Percentiles rank a stretch among this genome's conserved stretches.
Conservation (phyloP, 371 early-diverging fungal species). For the Mucor piriformis region DNA sequence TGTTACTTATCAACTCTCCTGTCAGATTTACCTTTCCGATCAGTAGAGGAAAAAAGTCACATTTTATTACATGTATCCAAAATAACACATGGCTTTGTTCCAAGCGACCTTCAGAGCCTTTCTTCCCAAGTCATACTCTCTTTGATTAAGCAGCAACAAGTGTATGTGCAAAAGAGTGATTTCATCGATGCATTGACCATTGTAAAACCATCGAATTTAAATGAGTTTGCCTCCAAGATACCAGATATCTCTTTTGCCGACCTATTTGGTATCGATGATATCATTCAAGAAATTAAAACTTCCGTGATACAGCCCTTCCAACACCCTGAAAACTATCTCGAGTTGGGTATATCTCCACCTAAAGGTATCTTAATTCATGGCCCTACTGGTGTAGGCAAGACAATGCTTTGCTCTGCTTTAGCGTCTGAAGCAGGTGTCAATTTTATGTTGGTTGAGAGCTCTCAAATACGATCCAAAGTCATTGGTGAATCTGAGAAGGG, state of each 20-base stretch:
- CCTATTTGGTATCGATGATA: constrained; percentile 67
- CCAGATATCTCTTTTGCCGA: constrained; percentile 65
- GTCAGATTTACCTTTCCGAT: constrained; percentile 59
- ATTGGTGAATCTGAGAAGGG: constrained; percentile 85
- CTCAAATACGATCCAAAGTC: constrained; percentile 79
- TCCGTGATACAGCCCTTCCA: constrained; percentile 81
- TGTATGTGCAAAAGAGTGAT: constrained; percentile 15
- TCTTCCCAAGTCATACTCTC: constrained; percentile 58
- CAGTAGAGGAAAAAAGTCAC: constrained; percentile 38
- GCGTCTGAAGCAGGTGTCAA: constrained; percentile 83
- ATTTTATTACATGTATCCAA: constrained; percentile 84
- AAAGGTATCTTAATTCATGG: constrained; percentile 98
- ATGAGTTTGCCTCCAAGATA: constrained; percentile 60
- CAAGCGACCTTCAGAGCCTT: constrained; percentile 73
- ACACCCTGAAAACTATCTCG: constrained; percentile 82
- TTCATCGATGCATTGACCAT: constrained; percentile 50
- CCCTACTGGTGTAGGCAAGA: constrained; percentile 99
- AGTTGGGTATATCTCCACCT: constrained; percentile 92
- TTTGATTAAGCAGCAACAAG: constrained; percentile 38
- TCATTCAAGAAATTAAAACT: constrained; percentile 63
- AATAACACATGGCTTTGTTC: constrained; percentile 92
- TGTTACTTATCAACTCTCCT: background rate
- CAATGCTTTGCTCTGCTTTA: constrained; percentile 94
- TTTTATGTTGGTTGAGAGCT: constrained; percentile 76
- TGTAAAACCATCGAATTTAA: constrained; percentile 64